Evolutionary conservation across 768 basidiomycete genomes (phyloP).

Genomic region (Mycena haematopus): DNA sequence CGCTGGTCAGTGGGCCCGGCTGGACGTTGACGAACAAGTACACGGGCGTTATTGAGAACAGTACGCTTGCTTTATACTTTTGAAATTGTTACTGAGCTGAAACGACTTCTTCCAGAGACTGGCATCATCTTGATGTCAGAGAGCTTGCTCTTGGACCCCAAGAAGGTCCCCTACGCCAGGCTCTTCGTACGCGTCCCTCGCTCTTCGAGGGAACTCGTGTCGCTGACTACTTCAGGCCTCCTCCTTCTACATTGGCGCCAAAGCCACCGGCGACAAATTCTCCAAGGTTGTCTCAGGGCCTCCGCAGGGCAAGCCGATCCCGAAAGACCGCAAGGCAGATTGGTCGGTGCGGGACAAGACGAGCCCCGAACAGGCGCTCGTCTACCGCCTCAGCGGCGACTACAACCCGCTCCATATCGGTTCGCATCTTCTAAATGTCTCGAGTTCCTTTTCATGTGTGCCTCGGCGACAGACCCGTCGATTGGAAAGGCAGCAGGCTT

Average conservation of each 20-base stretch:
- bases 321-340: constrained; percentile 66
- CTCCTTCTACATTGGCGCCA: constrained; percentile 74
- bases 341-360: constrained; percentile 68
- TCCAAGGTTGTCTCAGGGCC: constrained; percentile 65
- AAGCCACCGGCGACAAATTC: constrained; percentile 66
- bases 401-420: constrained; percentile 83
- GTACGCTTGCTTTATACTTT: constrained; percentile 47
- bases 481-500: constrained; percentile 67
- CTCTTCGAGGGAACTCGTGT: too few species aligned
- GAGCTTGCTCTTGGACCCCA: constrained; percentile 64
- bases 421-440: neutral
- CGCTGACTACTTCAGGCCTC: constrained; percentile 37
- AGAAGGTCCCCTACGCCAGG: constrained; percentile 64
- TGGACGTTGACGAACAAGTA: constrained; percentile 77
- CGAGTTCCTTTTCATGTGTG: neutral
- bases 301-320: constrained; percentile 65
- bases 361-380: constrained; percentile 67
- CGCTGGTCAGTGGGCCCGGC: constrained; percentile 74
- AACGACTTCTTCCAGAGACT: constrained; percentile 54
- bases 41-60: constrained; percentile 81
- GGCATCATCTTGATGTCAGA: constrained; percentile 78
- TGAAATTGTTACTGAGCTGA: neutral
- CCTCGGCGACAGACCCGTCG: neutral
- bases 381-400: constrained; percentile 79
- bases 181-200: constrained; percentile 53